These are phyloP conservation scores for Posidonia australis DNA, from an alignment of 106 monocot genomes.

Conservation along the genomic window DNA sequence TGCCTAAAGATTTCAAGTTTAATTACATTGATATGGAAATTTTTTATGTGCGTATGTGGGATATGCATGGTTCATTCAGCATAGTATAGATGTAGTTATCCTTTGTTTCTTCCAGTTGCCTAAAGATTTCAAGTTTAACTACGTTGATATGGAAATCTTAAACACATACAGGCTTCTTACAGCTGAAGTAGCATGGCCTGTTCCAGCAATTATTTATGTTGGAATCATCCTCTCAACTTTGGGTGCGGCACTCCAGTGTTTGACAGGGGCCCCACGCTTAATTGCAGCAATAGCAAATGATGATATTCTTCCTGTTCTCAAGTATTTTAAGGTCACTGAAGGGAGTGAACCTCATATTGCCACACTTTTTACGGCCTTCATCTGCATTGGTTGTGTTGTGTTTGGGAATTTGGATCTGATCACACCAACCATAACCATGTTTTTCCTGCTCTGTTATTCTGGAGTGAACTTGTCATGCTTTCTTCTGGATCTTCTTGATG, in stretches of 20 bases:
- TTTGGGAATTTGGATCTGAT: slow-evolving; percentile 93
- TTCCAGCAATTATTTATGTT: slow-evolving; percentile 76
- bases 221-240: slow-evolving; percentile 94
- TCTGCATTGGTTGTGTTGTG: slow-evolving; percentile 85
- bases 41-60: background rate
- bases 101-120: background rate
- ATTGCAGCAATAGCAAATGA: slow-evolving; percentile 97
- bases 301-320: slow-evolving; percentile 95
- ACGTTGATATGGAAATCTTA: background rate
- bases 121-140: background rate
- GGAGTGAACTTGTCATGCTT: slow-evolving; percentile 96
- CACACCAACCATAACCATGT: slow-evolving; percentile 97
- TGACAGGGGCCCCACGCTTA: slow-evolving; percentile 92
- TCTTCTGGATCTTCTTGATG: slow-evolving; percentile 94
- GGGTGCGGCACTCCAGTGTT: slow-evolving; percentile 88
- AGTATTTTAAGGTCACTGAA: slow-evolving; percentile 79
- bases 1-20: background rate
- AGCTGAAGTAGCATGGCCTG: slow-evolving; percentile 87
- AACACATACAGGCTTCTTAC: slow-evolving; percentile 62
- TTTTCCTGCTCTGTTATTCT: slow-evolving; percentile 88
- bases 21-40: background rate
- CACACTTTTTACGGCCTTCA: slow-evolving; percentile 87
- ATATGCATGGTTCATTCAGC: too few relatives aligned
- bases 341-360: slow-evolving; percentile 79
- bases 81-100: too few relatives aligned